A percentile compares a stretch with the other conserved stretches of the same genome.
phyloP scores from a whole-genome alignment of 2,329 filamentous ascomycete genomes.

The Leptodontidium sp. region DNA sequence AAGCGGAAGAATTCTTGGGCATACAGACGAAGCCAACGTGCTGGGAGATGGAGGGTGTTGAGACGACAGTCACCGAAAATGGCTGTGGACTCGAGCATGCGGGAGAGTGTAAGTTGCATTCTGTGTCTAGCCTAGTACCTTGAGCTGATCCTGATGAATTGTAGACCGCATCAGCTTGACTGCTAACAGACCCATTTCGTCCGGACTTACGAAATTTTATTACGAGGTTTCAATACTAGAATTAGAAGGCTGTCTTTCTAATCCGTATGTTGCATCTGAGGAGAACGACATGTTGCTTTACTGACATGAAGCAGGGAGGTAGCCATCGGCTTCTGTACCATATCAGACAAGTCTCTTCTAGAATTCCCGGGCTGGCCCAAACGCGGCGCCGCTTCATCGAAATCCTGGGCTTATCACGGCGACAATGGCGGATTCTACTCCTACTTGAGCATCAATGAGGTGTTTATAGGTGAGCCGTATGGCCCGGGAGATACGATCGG shows the following conservation, averaged over 20 bases:
- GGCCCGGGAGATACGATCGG: constrained; percentile 8
- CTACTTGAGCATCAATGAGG: not conserved
- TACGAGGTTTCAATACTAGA: not conserved
- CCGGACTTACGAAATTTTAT: constrained; percentile 4
- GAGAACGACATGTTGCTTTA: not conserved
- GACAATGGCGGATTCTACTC: constrained; percentile 10
- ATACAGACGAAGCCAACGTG: constrained; percentile 9
- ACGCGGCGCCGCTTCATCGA: not conserved
- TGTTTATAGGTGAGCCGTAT: not conserved
- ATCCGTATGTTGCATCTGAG: not conserved
- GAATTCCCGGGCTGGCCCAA: constrained; percentile 2
- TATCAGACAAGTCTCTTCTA: not conserved
- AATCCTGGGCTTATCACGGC: constrained; percentile 9
- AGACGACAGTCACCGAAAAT: not conserved
- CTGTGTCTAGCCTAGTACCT: not conserved
- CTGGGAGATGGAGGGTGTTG: not conserved
- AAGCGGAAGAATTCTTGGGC: constrained; percentile 10
- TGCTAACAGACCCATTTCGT: constrained; percentile 6
- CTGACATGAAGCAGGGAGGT: not conserved
- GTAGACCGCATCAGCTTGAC: constrained; percentile 2
- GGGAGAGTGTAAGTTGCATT: not conserved
- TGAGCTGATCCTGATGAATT: not conserved
- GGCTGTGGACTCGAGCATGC: not conserved
- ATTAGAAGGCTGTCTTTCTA: not conserved
- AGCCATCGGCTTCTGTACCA: not conserved